These are phyloP conservation scores for Cavenderia fasciculata DNA, from an alignment of 78 protist genomes.

Conservation along the genomic window DNA sequence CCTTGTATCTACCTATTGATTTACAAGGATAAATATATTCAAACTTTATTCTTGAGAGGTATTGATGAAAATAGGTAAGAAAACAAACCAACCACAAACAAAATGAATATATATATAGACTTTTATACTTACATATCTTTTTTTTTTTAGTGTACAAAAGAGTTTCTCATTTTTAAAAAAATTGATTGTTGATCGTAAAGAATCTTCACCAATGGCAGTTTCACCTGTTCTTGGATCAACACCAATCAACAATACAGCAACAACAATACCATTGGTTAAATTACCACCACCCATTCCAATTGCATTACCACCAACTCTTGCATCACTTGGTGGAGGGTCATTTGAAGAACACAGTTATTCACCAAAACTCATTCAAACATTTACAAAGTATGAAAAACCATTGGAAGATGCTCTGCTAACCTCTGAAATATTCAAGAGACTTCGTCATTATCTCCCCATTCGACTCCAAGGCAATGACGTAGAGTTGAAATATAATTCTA, in stretches of 20 bases:
- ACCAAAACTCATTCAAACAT: conserved; percentile 6
- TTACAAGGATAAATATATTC: conserved; percentile 49
- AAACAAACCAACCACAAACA: too few species aligned
- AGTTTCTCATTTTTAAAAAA: conserved; percentile 38
- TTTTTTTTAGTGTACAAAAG: conserved; percentile 20
- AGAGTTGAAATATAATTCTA: conserved; percentile 27
- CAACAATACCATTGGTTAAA: neutral
- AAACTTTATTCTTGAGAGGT: conserved; percentile 63
- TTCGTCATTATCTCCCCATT: conserved; percentile 69
- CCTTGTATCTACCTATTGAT: conserved; percentile 56
- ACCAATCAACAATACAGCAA: neutral
- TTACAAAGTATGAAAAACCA: neutral
- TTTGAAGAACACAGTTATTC: conserved; percentile 8
- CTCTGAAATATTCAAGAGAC: conserved; percentile 37
- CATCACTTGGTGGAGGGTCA: neutral
- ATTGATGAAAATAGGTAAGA: neutral
- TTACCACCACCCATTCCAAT: neutral
- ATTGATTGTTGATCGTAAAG: conserved; percentile 14
- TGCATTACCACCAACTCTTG: neutral
- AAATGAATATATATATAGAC: neutral
- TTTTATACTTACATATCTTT: neutral
- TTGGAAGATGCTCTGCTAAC: conserved; percentile 13
- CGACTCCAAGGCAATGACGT: conserved; percentile 35
- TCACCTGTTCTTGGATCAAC: neutral
- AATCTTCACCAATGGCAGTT: neutral